Base-by-base conservation (phyloP, 108 stramenopile genomes). In the Halocafeteria seosinensis region DNA sequence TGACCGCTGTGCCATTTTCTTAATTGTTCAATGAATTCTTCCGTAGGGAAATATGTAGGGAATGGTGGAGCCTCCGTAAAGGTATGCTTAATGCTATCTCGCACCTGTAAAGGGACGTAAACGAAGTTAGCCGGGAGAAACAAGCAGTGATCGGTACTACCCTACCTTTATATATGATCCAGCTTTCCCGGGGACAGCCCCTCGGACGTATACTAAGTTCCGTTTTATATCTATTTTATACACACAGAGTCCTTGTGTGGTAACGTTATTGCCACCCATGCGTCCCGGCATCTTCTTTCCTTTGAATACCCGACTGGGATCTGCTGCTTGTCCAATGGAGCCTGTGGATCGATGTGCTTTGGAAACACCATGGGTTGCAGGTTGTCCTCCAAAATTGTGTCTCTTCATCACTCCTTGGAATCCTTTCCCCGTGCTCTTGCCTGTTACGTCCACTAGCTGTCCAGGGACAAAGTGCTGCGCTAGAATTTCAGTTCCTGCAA, bases 251-350 rank as follows among this genome's bases (percentile, higher is more conserved):
- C 88, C 92, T 65, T 94, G 88, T 6, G 83, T 79, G 6, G 97
- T 94, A 1, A 81, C 81, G 4, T 80, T 69, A 9, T 86, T 80
- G 24, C 64, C 67, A 6, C 97, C 97, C 92, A 95, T 94, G 8
- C 87, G 80, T 6, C 97, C 97, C 1, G 97, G 81, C 97, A 98
- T 95, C 69, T 98, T 98, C 84, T 94, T 94, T 21, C 87, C 94
- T 76, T 95, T 95, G 69, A 88, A 94, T 1, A 98, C 97, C 42
- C 84, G 76, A 34, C 97, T 92, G 3, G 91, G 91, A 72, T 88
- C 89, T 66, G 62, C 88, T 87, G 75, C 88, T 28, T 63, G 35
- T 0, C 75, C 75, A 37, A 85, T 89, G 30, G 84, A 83, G 30
- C 92, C 89, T 30, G 79, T 75, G 23, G 82, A 77, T 37, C 97